phyloP scores from a whole-genome alignment of 2,329 filamentous ascomycete genomes.

The Phoma herbarum region DNA sequence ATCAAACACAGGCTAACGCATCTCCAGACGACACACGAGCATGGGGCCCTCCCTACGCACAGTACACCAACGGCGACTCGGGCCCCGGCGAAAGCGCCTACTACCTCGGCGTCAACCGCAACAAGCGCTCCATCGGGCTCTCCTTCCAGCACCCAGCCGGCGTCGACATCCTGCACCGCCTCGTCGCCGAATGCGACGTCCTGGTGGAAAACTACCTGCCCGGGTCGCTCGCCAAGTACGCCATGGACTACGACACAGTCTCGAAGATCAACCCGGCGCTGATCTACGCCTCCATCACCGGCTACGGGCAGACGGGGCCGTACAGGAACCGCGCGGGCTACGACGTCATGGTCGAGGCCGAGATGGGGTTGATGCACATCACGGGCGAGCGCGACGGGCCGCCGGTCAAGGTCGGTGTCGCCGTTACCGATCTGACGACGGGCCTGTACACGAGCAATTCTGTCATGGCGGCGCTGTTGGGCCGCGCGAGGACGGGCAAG shows the following conservation, averaged over 20 bases:
- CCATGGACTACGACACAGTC: constrained; percentile 85
- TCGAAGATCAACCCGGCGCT: constrained; percentile 82
- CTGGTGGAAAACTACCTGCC: constrained; percentile 98
- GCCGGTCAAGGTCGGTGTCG: constrained; percentile 96
- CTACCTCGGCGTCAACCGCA: constrained; percentile 93
- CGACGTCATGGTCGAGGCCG: constrained; percentile 99
- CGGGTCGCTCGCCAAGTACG: constrained; percentile 86
- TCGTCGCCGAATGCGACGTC: constrained; percentile 86
- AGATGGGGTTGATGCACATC: constrained; percentile 98
- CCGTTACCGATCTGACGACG: constrained; percentile 94
- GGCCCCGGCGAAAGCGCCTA: constrained; percentile 94
- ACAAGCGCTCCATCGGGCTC: constrained; percentile 92
- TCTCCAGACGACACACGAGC: constrained; percentile 83
- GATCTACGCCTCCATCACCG: constrained; percentile 96
- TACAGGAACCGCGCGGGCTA: constrained; percentile 90
- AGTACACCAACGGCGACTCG: constrained; percentile 68
- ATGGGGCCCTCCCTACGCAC: constrained; percentile 94
- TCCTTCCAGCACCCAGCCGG: constrained; percentile 89
- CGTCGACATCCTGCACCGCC: constrained; percentile 84
- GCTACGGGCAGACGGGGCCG: constrained; percentile 94
- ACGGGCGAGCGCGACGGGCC: constrained; percentile 87
- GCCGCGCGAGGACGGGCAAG: constrained; percentile 74
- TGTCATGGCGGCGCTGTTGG: constrained; percentile 92
- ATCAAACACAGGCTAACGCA: too few relatives aligned
- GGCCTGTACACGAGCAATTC: constrained; percentile 94